Evolutionary conservation across 108 stramenopile genomes (phyloP).

Genomic region (Phaeodactylum tricornutum): DNA sequence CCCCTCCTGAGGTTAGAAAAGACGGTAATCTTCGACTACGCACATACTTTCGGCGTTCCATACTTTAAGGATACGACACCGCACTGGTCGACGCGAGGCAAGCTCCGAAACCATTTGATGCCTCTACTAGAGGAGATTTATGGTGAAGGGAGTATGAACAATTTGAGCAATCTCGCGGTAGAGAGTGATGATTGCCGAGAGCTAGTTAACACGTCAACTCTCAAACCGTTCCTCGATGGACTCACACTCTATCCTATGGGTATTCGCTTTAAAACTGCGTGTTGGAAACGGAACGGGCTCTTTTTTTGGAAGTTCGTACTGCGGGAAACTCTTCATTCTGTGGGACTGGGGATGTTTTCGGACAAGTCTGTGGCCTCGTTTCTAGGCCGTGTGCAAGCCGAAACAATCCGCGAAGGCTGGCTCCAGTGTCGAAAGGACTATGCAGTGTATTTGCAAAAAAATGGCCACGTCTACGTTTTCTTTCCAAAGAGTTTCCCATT

Average conservation of each 20-base stretch:
- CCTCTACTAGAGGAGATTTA: slow-evolving; percentile 91
- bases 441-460: slow-evolving; percentile 55
- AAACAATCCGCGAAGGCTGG: slow-evolving; percentile 40
- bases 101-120: slow-evolving; percentile 84
- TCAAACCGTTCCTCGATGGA: slow-evolving; percentile 50
- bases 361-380: slow-evolving; percentile 70
- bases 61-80: slow-evolving; percentile 81
- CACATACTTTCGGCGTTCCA: slow-evolving; percentile 89
- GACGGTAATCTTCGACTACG: slow-evolving; percentile 73
- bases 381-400: slow-evolving; percentile 26
- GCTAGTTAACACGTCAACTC: slow-evolving; percentile 42
- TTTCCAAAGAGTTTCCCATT: slow-evolving; percentile 65
- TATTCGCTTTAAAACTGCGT: slow-evolving; percentile 44
- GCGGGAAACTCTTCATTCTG: slow-evolving; percentile 63
- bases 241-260: slow-evolving; percentile 62
- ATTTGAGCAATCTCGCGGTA: slow-evolving; percentile 64
- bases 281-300: slow-evolving; percentile 41
- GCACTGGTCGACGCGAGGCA: slow-evolving; percentile 93
- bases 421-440: slow-evolving; percentile 84
- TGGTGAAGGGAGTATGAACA: slow-evolving; percentile 84
- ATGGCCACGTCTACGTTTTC: slow-evolving; percentile 56
- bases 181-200: slow-evolving; percentile 76
- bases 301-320: slow-evolving; percentile 87
- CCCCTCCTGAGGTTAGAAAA: slow-evolving; percentile 84
- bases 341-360: slow-evolving; percentile 73